Evolutionary conservation across 768 basidiomycete genomes (phyloP), one percentile per base, ranked within the genome.

Genomic region (Suillus variegatus): DNA sequence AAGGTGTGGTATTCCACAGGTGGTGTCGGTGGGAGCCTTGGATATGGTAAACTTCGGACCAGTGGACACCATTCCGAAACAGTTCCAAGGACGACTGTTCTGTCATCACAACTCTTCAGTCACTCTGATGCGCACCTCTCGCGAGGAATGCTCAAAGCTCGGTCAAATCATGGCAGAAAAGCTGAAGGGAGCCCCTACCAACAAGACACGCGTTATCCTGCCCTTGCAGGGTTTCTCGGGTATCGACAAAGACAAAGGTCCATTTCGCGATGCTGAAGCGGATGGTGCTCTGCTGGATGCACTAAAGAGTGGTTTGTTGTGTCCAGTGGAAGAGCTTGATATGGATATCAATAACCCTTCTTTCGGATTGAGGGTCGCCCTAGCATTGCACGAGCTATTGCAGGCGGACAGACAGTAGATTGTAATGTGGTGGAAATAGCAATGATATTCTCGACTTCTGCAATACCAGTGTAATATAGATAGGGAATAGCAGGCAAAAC

Each of bases 31-130:
- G 5, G 75, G 76, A 6, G 77, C 75, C 10, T 65, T 77, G 14
- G 77, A 76, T 61, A 68, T 78, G 69, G 76, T 76, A 47, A 78
- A 78, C 58, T 77, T 78, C 67, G 77, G 73, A 22, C 69, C 76
- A 6, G 55, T 52, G 2, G 56, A 70, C 55, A 77, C 74, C n/a
- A 58, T 77, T 18, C 71, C 71, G 4, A 64, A 60, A 1, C 49
- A 57, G 44, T 75, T 73, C 65, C 64, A 61, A 8, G 64, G 44
- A 6, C 67, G 70, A 40, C 64, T 58, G 3, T 66, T 75, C 36
- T 40, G 69, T 62, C 51, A 69, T 22, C 76, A 78, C 43, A 77
- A 77, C 44, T 25, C 67, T 6, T 71, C 66, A 5, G 68, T 78
- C 55, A 77, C 70, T 20, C 13, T 78, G 60, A 77, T 77, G 76